Conservation (phyloP, 495 filamentous ascomycete species). For the Penicillium waksmanii region DNA sequence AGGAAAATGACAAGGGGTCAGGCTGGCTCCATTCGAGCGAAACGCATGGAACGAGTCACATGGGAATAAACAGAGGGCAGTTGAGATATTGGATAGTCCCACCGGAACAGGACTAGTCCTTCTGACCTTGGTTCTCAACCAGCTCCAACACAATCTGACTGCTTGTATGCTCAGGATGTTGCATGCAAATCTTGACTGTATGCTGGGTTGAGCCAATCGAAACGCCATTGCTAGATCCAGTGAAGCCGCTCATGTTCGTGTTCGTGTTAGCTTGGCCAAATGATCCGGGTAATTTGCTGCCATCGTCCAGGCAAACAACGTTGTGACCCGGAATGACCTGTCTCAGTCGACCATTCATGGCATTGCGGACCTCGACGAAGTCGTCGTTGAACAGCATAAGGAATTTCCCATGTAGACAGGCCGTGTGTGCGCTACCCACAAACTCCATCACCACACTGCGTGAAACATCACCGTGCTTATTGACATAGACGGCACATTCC, state of each 20-base stretch:
- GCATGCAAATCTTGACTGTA: constrained; percentile 93
- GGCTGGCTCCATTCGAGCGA: not conserved
- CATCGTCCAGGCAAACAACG: constrained; percentile 87
- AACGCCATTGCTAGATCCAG: constrained; percentile 32
- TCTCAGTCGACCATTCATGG: constrained; percentile 88
- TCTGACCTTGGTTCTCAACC: constrained; percentile 91
- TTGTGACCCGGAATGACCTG: constrained; percentile 93
- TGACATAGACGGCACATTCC: constrained; percentile 95
- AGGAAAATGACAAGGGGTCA: not conserved
- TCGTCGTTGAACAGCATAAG: constrained; percentile 84
- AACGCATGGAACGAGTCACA: not conserved
- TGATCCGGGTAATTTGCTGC: constrained; percentile 53
- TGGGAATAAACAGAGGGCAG: not conserved
- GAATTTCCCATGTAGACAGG: constrained; percentile 76
- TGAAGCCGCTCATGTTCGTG: constrained; percentile 28
- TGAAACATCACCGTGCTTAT: constrained; percentile 95
- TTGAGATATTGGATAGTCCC: not conserved
- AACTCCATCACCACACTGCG: constrained; percentile 96
- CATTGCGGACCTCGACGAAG: constrained; percentile 96
- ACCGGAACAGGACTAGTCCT: constrained; percentile 51
- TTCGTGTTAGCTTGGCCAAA: constrained; percentile 37
- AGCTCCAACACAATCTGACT: constrained; percentile 89
- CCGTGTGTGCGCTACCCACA: constrained; percentile 84
- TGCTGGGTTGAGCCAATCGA: constrained; percentile 35
- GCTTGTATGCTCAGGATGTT: constrained; percentile 81